Conservation (phyloP, 2,329 filamentous ascomycete species). For the Phaeophleospora eucalypticola region DNA sequence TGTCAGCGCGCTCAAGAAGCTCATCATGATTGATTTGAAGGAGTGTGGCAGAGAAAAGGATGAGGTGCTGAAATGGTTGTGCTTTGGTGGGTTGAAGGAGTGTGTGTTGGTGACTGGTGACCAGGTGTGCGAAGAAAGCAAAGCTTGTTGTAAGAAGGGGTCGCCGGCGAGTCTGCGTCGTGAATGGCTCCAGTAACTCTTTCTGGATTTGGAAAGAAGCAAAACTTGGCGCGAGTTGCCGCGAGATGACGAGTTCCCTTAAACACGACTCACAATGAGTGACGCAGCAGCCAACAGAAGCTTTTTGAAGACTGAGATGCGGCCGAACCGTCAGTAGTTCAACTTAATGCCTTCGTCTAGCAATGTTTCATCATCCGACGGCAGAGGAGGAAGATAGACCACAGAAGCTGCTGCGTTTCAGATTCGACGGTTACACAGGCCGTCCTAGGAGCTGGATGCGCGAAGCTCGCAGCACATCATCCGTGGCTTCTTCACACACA, state of each 20-base stretch:
- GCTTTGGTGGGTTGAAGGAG: background rate
- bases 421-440: background rate
- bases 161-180: background rate
- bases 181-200: background rate
- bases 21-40: conserved; percentile 10
- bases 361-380: background rate
- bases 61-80: background rate
- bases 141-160: background rate
- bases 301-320: no score
- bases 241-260: no score
- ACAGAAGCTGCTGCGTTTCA: background rate
- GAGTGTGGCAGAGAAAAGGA: background rate
- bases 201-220: background rate
- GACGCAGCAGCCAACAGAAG: no score
- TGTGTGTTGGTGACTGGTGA: background rate
- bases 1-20: conserved; percentile 5
- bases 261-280: no score
- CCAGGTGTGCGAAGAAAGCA: background rate
- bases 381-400: conserved; percentile 3
- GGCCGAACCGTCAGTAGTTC: no score
- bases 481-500: no score
- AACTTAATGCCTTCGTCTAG: no score
- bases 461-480: no score
- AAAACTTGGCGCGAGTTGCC: background rate
- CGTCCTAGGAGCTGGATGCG: background rate